phyloP scores from a whole-genome alignment of 352 stramenopile genomes.

The Globisporangium lucens region DNA sequence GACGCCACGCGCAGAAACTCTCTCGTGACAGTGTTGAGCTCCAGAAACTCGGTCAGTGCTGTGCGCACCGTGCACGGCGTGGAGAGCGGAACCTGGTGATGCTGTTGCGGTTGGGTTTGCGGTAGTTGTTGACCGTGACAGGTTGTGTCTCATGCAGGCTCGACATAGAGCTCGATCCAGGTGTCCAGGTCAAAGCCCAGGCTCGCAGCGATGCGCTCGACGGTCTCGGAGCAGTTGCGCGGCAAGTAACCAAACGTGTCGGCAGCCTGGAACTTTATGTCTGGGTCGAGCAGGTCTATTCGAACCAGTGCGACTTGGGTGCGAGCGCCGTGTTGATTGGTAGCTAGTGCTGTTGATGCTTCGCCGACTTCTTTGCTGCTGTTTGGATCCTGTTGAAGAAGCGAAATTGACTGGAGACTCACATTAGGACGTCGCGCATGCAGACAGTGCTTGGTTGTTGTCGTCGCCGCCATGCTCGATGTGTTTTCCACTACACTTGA shows the following conservation, averaged over 20 bases:
- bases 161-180: constrained; percentile 64
- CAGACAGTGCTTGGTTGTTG: constrained; percentile 3
- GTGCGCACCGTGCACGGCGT: constrained; percentile 88
- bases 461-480: background rate
- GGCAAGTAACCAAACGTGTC: constrained; percentile 87
- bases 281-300: constrained; percentile 45
- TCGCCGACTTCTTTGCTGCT: background rate
- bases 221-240: constrained; percentile 53
- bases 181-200: constrained; percentile 84
- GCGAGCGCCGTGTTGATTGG: background rate
- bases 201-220: constrained; percentile 62
- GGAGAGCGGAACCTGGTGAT: constrained; percentile 74
- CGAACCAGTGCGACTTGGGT: constrained; percentile 39
- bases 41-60: constrained; percentile 88
- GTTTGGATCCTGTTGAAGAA: background rate
- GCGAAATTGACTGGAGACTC: constrained; percentile 15
- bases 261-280: constrained; percentile 71
- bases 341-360: background rate
- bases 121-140: too few relatives aligned
- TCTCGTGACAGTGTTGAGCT: constrained; percentile 76
- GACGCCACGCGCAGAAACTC: constrained; percentile 51
- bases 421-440: constrained; percentile 6
- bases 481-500: background rate
- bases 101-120: background rate
- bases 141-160: background rate